A percentile compares a stretch with the other conserved stretches of the same genome.
phyloP scores from a whole-genome alignment of 345 rosid species.

The Eutrema japonicum region DNA sequence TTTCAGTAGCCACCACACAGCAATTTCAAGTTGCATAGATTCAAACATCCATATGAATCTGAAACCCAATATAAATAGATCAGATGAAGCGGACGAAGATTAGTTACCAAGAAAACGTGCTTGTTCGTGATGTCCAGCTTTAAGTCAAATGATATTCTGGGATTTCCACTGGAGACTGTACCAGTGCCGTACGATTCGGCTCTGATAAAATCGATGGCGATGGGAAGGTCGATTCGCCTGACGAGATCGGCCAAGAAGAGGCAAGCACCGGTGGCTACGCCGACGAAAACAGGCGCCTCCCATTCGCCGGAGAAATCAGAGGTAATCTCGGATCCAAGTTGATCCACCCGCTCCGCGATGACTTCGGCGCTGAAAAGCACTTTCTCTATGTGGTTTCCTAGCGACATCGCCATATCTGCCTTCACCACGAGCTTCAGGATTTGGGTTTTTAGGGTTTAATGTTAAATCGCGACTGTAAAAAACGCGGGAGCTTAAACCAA shows the following conservation, averaged over 20 bases:
- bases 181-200: constrained; percentile 79
- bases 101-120: constrained; percentile 72
- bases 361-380: constrained; percentile 59
- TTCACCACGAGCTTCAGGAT: background rate
- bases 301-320: constrained; percentile 49
- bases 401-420: constrained; percentile 40
- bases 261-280: constrained; percentile 87
- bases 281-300: constrained; percentile 68
- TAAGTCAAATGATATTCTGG: constrained; percentile 64
- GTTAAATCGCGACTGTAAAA: background rate
- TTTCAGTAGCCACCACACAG: background rate
- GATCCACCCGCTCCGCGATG: constrained; percentile 61
- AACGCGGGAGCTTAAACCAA: constrained; percentile 31
- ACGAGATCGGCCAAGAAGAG: constrained; percentile 84
- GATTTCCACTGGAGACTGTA: constrained; percentile 61
- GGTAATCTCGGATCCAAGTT: constrained; percentile 64
- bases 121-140: constrained; percentile 66
- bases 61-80: background rate
- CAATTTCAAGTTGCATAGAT: background rate
- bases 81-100: background rate
- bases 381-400: constrained; percentile 68
- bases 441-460: background rate
- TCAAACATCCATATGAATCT: background rate
- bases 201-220: constrained; percentile 68
- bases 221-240: constrained; percentile 58